Conservation (phyloP, 73 alveolate genomes). For the Paramecium primaurelia region DNA sequence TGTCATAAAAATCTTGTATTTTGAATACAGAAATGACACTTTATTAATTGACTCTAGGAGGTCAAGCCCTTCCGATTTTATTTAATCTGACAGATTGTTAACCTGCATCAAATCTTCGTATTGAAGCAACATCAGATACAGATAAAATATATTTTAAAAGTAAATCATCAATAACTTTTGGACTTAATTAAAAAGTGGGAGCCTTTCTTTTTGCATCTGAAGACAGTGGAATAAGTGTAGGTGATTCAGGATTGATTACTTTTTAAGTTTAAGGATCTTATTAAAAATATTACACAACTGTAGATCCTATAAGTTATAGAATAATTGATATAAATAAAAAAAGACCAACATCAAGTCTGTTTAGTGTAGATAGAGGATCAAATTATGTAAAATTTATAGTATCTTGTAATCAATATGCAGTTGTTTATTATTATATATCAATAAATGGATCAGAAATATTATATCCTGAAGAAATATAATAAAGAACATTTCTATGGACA, state of each 20-base stretch:
- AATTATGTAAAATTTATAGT: neutral
- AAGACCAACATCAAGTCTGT: neutral
- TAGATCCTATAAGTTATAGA: neutral
- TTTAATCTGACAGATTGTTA: neutral
- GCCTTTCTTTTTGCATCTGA: conserved; percentile 29
- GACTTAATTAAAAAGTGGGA: neutral
- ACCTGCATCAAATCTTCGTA: conserved; percentile 20
- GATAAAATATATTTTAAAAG: conserved; percentile 15
- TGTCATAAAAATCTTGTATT: neutral
- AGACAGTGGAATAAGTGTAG: conserved; percentile 26
- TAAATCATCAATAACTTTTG: conserved; percentile 19
- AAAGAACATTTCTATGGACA: neutral
- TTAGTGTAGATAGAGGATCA: neutral
- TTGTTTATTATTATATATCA: neutral
- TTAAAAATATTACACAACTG: neutral
- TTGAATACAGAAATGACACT: neutral
- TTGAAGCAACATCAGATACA: neutral
- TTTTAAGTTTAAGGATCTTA: neutral
- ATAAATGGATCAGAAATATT: neutral
- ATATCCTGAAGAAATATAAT: neutral
- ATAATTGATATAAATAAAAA: neutral
- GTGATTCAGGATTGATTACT: neutral
- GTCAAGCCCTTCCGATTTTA: neutral
- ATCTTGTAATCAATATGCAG: neutral
- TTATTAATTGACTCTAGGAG: neutral